Base-by-base conservation (phyloP, 768 basidiomycete genomes). In the Trametes coccinea region DNA sequence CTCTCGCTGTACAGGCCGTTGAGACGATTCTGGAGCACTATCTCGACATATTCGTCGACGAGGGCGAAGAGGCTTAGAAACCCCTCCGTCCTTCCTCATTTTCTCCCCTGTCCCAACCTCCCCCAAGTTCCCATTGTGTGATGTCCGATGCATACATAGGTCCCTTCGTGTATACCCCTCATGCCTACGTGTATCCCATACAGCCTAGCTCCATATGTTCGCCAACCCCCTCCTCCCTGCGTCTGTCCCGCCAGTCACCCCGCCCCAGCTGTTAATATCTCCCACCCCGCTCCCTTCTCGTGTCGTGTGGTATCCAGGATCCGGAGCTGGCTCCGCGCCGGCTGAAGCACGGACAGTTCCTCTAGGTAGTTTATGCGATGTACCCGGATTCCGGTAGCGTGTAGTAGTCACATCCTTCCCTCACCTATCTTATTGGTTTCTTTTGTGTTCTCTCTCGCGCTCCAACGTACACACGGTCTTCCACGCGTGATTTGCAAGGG, bases 21-120 rank as follows among this genome's bases (percentile, higher is more conserved):
- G 95, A 98, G 75, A 98, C 94, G 5, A 96, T 98, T 69, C 79
- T 98, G 66, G 87, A 89, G 69, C 94, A 95, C 72, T 98, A 94
- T 75, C 86, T 84, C 59, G 95, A 97, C 78, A 98, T 98, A 70
- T 98, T 98, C 75, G 90, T 98, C 65, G 95, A 96, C 67, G 95
- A 94, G 72, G 76, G 80, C 64, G 90, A 90, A 53, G 67, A 66
- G 46, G 51, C 68, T 61, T 73, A 64, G 63, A 34, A 5, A 37
- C 16, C 8, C 30, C 13, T 69, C 71, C 73, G 69, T 34, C 44
- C 49, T 41, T 58, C 65, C 67, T 64, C 52, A 5, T 6, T 65
- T 47, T 69, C 57, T 60, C 52, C 55, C 48, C 59, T 4, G 0
- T 22, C 22, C 22, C 22, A 22, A 22, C 22, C 22, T 22, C 22